phyloP scores from a whole-genome alignment of 768 basidiomycete species.

The Leccinum subtestaceum region DNA sequence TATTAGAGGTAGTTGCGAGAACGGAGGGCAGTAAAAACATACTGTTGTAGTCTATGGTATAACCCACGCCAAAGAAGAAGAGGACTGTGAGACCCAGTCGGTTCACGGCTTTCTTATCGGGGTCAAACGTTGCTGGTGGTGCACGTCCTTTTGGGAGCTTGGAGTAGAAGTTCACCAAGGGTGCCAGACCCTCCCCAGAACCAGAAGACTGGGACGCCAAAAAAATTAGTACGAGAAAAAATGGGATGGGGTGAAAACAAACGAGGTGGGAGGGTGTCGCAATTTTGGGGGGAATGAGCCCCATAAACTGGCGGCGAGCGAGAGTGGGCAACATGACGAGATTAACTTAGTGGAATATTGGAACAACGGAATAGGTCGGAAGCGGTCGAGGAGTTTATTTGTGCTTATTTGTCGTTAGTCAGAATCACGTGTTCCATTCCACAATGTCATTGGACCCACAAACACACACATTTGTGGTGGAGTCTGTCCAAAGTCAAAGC shows the following conservation, averaged over 20 bases:
- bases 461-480: slow-evolving; percentile 1
- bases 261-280: slow-evolving; percentile 89
- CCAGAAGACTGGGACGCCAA: slow-evolving; percentile 63
- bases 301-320: slow-evolving; percentile 79
- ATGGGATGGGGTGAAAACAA: slow-evolving; percentile 1
- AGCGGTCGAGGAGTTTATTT: slow-evolving; percentile 9
- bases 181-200: slow-evolving; percentile 74
- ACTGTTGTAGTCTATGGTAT: slow-evolving; percentile 90
- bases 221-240: slow-evolving; percentile 3
- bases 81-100: slow-evolving; percentile 62
- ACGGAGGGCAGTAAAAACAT: slow-evolving; percentile 35
- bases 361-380: slow-evolving; percentile 22
- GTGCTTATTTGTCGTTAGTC: slow-evolving; percentile 17
- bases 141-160: slow-evolving; percentile 90
- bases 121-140: slow-evolving; percentile 56
- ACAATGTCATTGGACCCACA: slow-evolving; percentile 12
- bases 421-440: slow-evolving; percentile 12
- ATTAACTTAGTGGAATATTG: neutral
- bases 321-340: slow-evolving; percentile 76
- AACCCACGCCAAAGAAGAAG: slow-evolving; percentile 55
- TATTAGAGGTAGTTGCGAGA: slow-evolving; percentile 9
- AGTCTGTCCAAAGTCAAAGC: neutral
- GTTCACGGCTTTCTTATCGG: slow-evolving; percentile 74
- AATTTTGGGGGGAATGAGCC: slow-evolving; percentile 92
- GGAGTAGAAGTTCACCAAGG: slow-evolving; percentile 93